A percentile compares a stretch with the other conserved stretches of the same genome.
Evolutionary conservation across 768 basidiomycete genomes (phyloP).

Genomic region (Cyclocybe cylindracea): DNA sequence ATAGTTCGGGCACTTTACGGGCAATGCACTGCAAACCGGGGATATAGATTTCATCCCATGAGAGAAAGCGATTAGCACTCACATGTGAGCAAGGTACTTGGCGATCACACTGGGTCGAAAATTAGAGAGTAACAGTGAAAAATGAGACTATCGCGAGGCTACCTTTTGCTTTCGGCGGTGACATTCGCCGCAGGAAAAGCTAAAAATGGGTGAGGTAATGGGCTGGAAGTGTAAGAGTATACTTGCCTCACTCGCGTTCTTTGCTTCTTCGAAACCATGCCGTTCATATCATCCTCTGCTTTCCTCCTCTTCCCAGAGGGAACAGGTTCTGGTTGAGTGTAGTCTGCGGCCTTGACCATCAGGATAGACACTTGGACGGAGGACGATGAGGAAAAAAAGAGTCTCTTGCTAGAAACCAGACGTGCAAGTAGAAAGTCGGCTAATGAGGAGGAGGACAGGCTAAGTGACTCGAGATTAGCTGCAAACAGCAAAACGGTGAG

Average conservation of each 20-base stretch:
- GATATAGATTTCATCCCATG: constrained; percentile 14
- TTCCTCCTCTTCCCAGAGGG: constrained; percentile 60
- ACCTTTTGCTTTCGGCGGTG: constrained; percentile 90
- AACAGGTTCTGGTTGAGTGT: constrained; percentile 23
- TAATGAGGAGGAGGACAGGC: not conserved
- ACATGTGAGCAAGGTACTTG: constrained; percentile 87
- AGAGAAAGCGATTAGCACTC: constrained; percentile 21
- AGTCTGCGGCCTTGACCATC: constrained; percentile 41
- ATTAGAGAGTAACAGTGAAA: constrained; percentile 4
- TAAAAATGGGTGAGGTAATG: constrained; percentile 27
- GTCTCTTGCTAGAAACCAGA: not conserved
- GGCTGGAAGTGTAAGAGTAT: constrained; percentile 4
- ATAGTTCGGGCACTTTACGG: constrained; percentile 85
- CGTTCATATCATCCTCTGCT: constrained; percentile 54
- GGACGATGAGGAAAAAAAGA: not conserved
- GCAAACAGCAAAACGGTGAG: not conserved
- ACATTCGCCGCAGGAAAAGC: constrained; percentile 87
- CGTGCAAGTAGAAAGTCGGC: not conserved
- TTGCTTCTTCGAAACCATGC: constrained; percentile 59
- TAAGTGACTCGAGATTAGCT: constrained; percentile 9
- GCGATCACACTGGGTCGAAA: constrained; percentile 68
- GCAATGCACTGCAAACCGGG: constrained; percentile 62
- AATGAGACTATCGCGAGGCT: constrained; percentile 1
- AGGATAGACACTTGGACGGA: constrained; percentile 16
- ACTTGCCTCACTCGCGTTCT: constrained; percentile 76